These are phyloP conservation scores for Sclerotinia spermophila DNA, from an alignment of 2,329 filamentous ascomycete genomes.

Conservation along the genomic window DNA sequence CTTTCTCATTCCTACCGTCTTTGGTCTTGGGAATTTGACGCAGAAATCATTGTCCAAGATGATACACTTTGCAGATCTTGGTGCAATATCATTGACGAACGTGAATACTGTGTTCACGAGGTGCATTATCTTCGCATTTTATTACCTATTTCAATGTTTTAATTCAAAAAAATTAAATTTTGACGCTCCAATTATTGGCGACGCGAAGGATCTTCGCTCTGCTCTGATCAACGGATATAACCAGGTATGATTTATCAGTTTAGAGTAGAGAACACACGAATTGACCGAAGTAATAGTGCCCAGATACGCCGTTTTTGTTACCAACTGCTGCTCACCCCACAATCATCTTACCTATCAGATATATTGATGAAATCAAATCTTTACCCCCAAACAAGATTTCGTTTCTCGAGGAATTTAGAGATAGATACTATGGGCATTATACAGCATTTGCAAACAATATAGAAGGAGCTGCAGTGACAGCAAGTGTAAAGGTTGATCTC, in stretches of 20 bases:
- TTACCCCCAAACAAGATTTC: conserved; percentile 10
- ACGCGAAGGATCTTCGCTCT: conserved; percentile 5
- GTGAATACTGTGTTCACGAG: background rate
- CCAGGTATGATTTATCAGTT: background rate
- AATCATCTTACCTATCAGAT: conserved; percentile 10
- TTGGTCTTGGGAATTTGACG: background rate
- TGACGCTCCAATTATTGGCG: conserved; percentile 1
- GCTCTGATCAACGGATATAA: conserved; percentile 3
- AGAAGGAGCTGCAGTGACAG: conserved; percentile 6
- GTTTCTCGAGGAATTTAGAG: conserved; percentile 8
- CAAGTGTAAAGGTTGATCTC: conserved; percentile 28
- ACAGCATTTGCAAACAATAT: conserved; percentile 8
- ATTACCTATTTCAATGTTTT: background rate
- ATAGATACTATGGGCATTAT: conserved; percentile 14
- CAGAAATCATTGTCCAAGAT: background rate
- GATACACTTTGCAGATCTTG: background rate
- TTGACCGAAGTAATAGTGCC: background rate
- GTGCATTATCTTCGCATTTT: background rate
- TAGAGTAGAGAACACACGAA: background rate
- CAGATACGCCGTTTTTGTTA: background rate
- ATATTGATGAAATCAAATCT: conserved; percentile 16
- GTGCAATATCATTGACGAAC: background rate
- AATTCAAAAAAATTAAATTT: background rate
- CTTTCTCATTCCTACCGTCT: background rate
- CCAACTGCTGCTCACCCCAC: conserved; percentile 9